Percentiles rank a stretch among this genome's conserved stretches.
Conservation (phyloP, 179 eudicot genomes). For the Corrigiola litoralis region DNA sequence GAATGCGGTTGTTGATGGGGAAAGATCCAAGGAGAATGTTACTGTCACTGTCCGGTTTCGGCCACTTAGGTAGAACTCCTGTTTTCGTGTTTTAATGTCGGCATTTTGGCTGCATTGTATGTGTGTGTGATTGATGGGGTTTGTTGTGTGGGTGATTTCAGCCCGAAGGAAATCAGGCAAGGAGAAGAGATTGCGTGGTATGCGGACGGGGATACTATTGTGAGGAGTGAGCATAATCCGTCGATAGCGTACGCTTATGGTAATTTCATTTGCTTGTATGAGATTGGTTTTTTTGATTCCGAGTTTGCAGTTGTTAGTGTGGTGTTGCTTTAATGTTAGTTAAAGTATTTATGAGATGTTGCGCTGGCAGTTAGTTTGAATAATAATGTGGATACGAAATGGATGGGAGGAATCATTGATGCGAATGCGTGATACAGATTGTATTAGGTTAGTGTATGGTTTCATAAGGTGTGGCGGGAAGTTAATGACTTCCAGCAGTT, state of each 20-base stretch:
- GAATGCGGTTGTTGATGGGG: constrained; percentile 32
- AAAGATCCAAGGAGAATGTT: constrained; percentile 88
- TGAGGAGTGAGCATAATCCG: constrained; percentile 78
- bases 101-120: constrained; percentile 11
- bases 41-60: constrained; percentile 97
- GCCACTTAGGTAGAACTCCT: constrained; percentile 71
- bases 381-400: too few relatives aligned
- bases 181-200: constrained; percentile 99
- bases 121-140: neutral
- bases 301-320: neutral
- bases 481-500: too few relatives aligned
- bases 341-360: neutral
- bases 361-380: neutral
- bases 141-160: constrained; percentile 22
- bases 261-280: constrained; percentile 26
- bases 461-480: too few relatives aligned
- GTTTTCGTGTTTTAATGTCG: neutral
- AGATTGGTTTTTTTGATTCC: neutral
- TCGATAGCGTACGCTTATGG: constrained; percentile 91
- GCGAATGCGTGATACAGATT: too few relatives aligned
- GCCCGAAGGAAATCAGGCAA: constrained; percentile 86
- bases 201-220: constrained; percentile 93
- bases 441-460: too few relatives aligned
- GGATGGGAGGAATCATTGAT: too few relatives aligned
- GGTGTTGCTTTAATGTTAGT: neutral